phyloP scores from a whole-genome alignment of 2,329 filamentous ascomycete genomes.

The Fusarium papillatum region DNA sequence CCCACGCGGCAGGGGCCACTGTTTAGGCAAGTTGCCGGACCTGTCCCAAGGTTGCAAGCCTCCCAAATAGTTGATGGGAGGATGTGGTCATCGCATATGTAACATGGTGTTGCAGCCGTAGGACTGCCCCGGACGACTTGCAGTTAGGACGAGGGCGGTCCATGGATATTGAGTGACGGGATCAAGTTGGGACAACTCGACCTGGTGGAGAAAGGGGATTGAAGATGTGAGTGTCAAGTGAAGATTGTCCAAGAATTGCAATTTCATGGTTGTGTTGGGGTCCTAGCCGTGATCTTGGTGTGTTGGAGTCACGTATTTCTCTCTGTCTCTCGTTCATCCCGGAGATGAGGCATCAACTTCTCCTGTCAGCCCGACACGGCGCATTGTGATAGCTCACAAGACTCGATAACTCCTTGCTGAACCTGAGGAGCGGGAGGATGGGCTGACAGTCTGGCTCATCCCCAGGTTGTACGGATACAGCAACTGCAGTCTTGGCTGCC shows the following conservation, averaged over 20 bases:
- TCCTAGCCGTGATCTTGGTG: background rate
- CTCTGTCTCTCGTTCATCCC: background rate
- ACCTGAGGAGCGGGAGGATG: background rate
- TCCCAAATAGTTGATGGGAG: slow-evolving; percentile 15
- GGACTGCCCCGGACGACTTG: slow-evolving; percentile 3
- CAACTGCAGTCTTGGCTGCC: slow-evolving; percentile 21
- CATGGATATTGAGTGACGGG: background rate
- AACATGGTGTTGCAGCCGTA: slow-evolving; percentile 13
- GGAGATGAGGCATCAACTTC: background rate
- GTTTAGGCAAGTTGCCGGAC: background rate
- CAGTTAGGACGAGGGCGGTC: background rate
- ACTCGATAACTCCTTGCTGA: background rate
- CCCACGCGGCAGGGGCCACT: slow-evolving; percentile 2
- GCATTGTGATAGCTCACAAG: background rate
- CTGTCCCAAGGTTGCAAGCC: background rate
- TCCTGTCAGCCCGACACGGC: background rate
- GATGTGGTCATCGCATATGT: slow-evolving; percentile 20
- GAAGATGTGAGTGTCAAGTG: background rate
- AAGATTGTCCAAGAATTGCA: background rate
- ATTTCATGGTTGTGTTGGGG: background rate
- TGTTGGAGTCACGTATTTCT: background rate
- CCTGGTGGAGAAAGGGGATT: background rate
- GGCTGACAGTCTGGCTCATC: background rate
- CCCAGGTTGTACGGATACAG: slow-evolving; percentile 2
- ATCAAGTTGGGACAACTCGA: background rate